Evolutionary conservation across 2,329 filamentous ascomycete genomes (phyloP).

Genomic region (Trichoderma hamatum): DNA sequence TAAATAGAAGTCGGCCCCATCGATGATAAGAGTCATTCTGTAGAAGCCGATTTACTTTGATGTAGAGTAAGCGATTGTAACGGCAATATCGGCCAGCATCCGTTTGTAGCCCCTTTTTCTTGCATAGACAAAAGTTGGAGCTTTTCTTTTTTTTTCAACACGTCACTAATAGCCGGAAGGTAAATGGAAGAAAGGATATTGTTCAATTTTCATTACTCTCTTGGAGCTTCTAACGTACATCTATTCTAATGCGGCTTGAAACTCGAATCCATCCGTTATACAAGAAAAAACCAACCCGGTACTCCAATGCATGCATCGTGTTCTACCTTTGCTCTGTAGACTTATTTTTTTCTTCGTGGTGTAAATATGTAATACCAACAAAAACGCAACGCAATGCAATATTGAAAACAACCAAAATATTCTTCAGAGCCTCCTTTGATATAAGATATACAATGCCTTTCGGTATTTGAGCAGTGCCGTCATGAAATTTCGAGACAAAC

Average conservation of each 20-base stretch:
- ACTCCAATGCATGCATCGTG: conserved; percentile 8
- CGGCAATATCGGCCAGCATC: neutral
- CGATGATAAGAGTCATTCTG: neutral
- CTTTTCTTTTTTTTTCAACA: neutral
- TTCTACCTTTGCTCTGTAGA: conserved; percentile 8
- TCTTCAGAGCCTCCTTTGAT: neutral
- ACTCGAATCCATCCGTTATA: neutral
- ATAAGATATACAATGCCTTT: neutral
- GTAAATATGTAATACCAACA: neutral
- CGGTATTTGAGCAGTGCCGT: neutral
- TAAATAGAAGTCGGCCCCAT: neutral
- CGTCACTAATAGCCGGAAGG: neutral
- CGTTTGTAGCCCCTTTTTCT: neutral
- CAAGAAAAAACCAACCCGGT: conserved; percentile 2
- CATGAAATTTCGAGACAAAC: too few species aligned
- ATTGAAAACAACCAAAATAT: conserved; percentile 2
- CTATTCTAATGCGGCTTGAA: neutral
- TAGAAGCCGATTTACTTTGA: neutral
- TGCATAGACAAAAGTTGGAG: neutral
- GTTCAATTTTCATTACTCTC: neutral
- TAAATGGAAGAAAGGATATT: neutral
- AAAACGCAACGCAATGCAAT: conserved; percentile 27
- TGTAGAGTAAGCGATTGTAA: neutral
- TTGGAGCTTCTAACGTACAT: neutral
- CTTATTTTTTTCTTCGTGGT: neutral